Base-by-base conservation (phyloP, 768 basidiomycete species). In the Fibroporia radiculosa region DNA sequence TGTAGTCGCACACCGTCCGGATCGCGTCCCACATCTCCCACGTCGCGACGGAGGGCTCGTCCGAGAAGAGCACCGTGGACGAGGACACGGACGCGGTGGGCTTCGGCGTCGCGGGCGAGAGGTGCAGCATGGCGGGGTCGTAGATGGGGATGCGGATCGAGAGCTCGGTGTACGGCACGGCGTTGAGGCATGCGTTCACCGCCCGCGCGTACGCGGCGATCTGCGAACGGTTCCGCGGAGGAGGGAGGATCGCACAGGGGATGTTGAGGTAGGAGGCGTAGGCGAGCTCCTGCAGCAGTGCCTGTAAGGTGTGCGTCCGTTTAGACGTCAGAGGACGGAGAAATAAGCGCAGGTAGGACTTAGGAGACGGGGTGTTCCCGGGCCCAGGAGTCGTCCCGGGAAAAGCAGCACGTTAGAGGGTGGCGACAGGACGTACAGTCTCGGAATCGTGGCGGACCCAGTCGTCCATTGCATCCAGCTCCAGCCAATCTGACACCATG, bases 1-100 rank as follows among this genome's bases (percentile, higher is more conserved):
- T 80, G 62, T 93, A 95, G 46, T 83, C 83, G 62, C 96, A 99
- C 26, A 95, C 75, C 3, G 84, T 82, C 48, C 93, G 74, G 47
- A 99, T 89, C 37, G 84, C 74, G 62, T 98, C 96, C 96, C 96
- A 99, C 80, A 93, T 95, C 62, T 98, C 96, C 95, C 96, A 99
- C 0, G 87, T 90, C 25, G 65, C 59, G 37, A 61, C 54, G 20
- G 54, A 53, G 7, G 63, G 50, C 22, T 61, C 54, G 13, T 57
- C 24, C 44, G 47, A 31, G 48, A 48, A 31, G 53, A 44, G n/a
- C 18, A 46, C 45, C 1, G 43, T 34, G 20, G 44, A 23, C 6
- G 40, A 13, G 5, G 16, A 34, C 20, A 31, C 25, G 1, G 49
- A 29, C 16, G 28, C 47, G 4, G 50, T 37, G 27, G 45, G 44